phyloP scores from a whole-genome alignment of 768 basidiomycete genomes.

The Kwoniella dendrophila region DNA sequence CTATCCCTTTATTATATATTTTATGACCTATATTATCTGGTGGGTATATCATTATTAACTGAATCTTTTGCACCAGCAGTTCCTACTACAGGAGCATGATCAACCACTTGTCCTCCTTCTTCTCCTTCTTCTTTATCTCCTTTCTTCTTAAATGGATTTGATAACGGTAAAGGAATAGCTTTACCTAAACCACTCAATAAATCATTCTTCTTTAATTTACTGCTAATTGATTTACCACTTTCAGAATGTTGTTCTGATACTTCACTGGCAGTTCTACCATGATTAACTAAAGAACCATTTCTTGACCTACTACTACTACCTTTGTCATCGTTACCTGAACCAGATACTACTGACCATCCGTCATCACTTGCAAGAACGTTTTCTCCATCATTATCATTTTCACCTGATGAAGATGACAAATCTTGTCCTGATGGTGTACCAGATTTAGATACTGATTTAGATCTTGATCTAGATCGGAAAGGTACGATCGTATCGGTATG shows the following conservation, averaged over 20 bases:
- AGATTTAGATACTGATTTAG: slow-evolving; percentile 10
- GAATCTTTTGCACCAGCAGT: slow-evolving; percentile 1
- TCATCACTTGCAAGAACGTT: slow-evolving; percentile 15
- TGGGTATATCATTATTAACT: slow-evolving; percentile 8
- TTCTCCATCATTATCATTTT: neutral
- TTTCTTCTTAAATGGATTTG: slow-evolving; percentile 21
- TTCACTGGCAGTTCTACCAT: neutral
- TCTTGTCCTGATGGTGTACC: neutral
- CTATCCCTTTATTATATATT: neutral
- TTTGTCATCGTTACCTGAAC: no score
- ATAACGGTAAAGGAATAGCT: slow-evolving; percentile 10
- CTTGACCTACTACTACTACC: slow-evolving; percentile 4
- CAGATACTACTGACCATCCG: slow-evolving; percentile 24
- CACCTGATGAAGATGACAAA: slow-evolving; percentile 1
- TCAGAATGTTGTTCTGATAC: no score
- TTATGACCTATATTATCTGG: neutral
- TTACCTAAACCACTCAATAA: slow-evolving; percentile 13
- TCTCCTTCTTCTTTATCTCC: slow-evolving; percentile 3
- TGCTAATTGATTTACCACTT: neutral
- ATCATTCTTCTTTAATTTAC: neutral
- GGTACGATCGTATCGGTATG: slow-evolving; percentile 2
- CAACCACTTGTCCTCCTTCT: neutral
- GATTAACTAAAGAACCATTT: slow-evolving; percentile 3
- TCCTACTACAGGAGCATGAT: neutral
- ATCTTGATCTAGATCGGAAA: slow-evolving; percentile 15